Evolutionary conservation across 192 early-diverging fungal species (phyloP).

Genomic region (Paraglomus brasilianum): DNA sequence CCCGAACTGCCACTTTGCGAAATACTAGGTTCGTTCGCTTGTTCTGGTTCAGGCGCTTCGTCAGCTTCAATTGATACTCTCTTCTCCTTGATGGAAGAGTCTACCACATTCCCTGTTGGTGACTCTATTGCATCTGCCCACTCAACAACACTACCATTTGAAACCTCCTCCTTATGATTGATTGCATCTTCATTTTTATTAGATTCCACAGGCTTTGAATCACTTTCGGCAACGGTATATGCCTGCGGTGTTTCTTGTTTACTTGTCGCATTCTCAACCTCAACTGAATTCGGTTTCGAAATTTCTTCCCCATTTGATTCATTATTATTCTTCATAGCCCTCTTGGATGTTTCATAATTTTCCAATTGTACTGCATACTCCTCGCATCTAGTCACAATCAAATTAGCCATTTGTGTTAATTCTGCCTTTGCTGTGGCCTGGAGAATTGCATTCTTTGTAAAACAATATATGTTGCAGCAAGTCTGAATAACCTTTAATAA

Average conservation of each 20-base stretch:
- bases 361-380: constrained; percentile 36
- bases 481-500: constrained; percentile 49
- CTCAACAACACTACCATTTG: neutral
- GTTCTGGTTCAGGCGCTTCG: neutral
- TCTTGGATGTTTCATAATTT: constrained; percentile 35
- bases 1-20: neutral
- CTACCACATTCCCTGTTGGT: too few species aligned
- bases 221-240: neutral
- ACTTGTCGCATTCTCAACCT: too few species aligned
- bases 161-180: too few species aligned
- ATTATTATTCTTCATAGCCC: constrained; percentile 27
- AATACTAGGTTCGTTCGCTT: neutral
- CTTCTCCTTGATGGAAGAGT: too few species aligned
- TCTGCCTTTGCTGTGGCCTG: constrained; percentile 49
- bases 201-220: neutral
- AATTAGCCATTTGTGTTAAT: constrained; percentile 48
- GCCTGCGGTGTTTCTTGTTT: neutral
- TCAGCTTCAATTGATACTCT: too few species aligned
- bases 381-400: constrained; percentile 43
- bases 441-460: constrained; percentile 40
- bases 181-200: neutral
- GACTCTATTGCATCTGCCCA: constrained; percentile 2
- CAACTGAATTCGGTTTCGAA: too few species aligned
- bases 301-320: neutral
- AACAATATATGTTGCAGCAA: constrained; percentile 48